Evolutionary conservation across 1,284 basidiomycete species (phyloP), one percentile per base, ranked within the genome.

Genomic region (Ustilago shanxiensis): DNA sequence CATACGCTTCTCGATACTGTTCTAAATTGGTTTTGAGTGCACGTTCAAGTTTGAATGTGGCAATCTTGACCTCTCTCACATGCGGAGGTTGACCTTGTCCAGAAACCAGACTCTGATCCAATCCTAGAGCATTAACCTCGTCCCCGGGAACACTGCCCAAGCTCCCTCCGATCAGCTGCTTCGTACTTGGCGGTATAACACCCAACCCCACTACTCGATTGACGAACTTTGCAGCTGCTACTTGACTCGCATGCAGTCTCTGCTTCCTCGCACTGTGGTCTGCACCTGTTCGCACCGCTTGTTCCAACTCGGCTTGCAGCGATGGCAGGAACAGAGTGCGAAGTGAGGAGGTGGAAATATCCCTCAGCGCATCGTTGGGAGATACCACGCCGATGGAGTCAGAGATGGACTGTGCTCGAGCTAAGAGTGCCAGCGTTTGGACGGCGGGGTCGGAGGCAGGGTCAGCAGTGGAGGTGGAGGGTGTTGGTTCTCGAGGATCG

Each of bases 31-130:
- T 29, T 55, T 66, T 72, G 14, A 85, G 58, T 22, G 71, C 63
- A 10, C 79, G 67, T 52, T 85, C 83, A 2, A 83, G 63, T 29
- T 79, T 75, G 60, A 82, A 79, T 24, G 68, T 45, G 0, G 80
- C 77, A 51, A 85, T 83, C 60, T 85, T 85, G 63, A 77, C 63
- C 47, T 77, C 72, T 18, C 83, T 73, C 11, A 51, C 39, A 39
- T 71, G 67, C 16, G 71, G 67, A 24, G 35, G 7, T 2, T 47
- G 60, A 10, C 50, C 51, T 62, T 54, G 37, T 3, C 29, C 29
- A 9, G 3, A 10, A 1, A 61, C 9, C 33, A 51, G 3, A 10
- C 29, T 45, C 20, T 47, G 26, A 39, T 68, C 65, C 14, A 68
- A 5, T 7, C 65, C 65, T 6, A 65, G 9, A 3, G n/a, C 20